Conservation (phyloP, 176 grass and related monocot genomes). For the Pharus latifolius region DNA sequence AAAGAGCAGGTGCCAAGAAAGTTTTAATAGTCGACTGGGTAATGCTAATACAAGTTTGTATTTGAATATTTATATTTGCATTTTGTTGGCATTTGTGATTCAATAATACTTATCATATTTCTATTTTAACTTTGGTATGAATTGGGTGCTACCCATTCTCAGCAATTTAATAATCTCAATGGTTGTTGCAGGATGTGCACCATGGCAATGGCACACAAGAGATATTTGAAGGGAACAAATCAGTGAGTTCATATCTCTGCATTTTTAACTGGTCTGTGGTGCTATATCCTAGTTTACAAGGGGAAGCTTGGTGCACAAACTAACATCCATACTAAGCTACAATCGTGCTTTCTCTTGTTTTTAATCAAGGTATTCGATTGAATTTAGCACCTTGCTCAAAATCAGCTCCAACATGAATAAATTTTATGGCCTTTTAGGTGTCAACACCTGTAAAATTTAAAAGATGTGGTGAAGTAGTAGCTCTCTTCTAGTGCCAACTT, state of each 20-base stretch:
- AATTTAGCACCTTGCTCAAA: background rate
- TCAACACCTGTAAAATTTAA: background rate
- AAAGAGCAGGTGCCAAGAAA: constrained; percentile 90
- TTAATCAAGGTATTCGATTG: background rate
- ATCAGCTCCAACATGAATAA: background rate
- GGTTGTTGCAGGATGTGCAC: constrained; percentile 80
- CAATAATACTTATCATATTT: background rate
- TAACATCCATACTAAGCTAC: background rate
- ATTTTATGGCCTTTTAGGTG: background rate
- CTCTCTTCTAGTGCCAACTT: background rate
- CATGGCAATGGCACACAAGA: constrained; percentile 99
- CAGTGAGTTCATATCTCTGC: constrained; percentile 43
- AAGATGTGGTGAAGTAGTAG: background rate
- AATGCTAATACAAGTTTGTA: constrained; percentile 31
- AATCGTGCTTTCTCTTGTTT: background rate
- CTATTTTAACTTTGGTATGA: background rate
- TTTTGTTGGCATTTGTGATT: background rate
- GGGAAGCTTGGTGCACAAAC: background rate
- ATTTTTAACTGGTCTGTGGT: background rate
- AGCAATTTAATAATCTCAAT: constrained; percentile 2
- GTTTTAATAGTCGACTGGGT: constrained; percentile 99
- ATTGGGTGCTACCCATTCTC: background rate
- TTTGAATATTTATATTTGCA: background rate
- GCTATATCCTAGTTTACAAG: background rate
- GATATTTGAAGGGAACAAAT: constrained; percentile 78